A percentile compares a stretch with the other conserved stretches of the same genome.
Conservation (phyloP, 2,329 filamentous ascomycete species). For the Pestalotiopsis sp. region DNA sequence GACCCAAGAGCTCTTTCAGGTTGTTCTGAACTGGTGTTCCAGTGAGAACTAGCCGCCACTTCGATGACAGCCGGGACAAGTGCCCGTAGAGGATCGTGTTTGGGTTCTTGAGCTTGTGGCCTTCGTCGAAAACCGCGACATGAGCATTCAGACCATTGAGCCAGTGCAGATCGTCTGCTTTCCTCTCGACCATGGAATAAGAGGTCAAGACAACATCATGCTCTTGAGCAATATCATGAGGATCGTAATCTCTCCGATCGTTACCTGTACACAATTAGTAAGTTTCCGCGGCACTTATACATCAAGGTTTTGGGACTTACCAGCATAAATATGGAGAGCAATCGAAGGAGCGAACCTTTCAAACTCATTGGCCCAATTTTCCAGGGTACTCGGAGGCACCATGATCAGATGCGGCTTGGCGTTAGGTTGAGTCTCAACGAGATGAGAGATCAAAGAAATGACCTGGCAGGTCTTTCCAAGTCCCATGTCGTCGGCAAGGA, state of each 20-base stretch:
- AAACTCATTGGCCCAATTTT: constrained; percentile 96
- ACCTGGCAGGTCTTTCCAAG: constrained; percentile 96
- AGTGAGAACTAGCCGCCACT: constrained; percentile 85
- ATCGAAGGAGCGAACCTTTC: constrained; percentile 80
- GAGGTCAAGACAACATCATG: constrained; percentile 65
- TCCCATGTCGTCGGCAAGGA: constrained; percentile 97
- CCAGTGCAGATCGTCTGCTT: constrained; percentile 51
- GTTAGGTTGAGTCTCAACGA: constrained; percentile 65
- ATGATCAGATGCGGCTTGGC: constrained; percentile 80
- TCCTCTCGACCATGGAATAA: constrained; percentile 59
- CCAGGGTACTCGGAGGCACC: constrained; percentile 89
- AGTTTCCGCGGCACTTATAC: not conserved
- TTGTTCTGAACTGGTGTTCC: constrained; percentile 96
- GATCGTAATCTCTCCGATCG: constrained; percentile 65
- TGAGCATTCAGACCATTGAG: constrained; percentile 52
- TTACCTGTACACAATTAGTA: constrained; percentile 55
- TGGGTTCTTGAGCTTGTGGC: constrained; percentile 89
- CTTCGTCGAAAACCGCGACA: constrained; percentile 84
- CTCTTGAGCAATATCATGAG: constrained; percentile 61
- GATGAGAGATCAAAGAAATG: constrained; percentile 84
- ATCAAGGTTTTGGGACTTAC: not conserved
- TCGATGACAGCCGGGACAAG: constrained; percentile 73
- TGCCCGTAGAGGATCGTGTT: constrained; percentile 80
- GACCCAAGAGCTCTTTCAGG: constrained; percentile 84
- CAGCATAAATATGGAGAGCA: constrained; percentile 68